Conservation (phyloP, 2,329 filamentous ascomycete species). For the Domatiomyces globalis region DNA sequence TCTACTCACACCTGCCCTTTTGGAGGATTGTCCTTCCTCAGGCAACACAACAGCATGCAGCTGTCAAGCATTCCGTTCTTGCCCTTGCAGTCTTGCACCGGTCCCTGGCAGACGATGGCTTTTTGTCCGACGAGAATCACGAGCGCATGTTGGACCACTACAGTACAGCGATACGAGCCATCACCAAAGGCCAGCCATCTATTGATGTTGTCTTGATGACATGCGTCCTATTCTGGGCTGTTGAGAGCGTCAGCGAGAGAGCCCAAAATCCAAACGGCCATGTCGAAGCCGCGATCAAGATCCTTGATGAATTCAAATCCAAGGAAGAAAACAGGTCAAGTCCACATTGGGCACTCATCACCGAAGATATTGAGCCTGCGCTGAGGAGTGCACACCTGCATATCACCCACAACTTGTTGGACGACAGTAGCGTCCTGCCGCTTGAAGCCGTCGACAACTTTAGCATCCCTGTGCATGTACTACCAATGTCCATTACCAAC, state of each 20-base stretch:
- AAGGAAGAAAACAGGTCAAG: conserved; percentile 2
- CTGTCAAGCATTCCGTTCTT: conserved; percentile 12
- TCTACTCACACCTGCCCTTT: conserved; percentile 9
- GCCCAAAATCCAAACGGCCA: conserved; percentile 5
- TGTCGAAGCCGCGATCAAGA: conserved; percentile 12
- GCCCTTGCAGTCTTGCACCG: conserved; percentile 9
- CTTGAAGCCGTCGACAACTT: conserved; percentile 2
- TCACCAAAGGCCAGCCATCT: conserved; percentile 6
- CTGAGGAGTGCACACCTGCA: conserved; percentile 4
- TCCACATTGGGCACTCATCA: conserved; percentile 7
- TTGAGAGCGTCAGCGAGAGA: conserved; percentile 9
- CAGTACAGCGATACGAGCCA: conserved; percentile 6
- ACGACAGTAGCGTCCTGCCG: conserved; percentile 3
- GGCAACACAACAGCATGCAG: conserved; percentile 10
- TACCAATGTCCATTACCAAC: conserved; percentile 1
- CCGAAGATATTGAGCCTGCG: conserved; percentile 8
- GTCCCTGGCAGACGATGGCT: conserved; percentile 4
- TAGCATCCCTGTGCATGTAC: conserved; percentile 5
- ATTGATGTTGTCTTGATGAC: conserved; percentile 9
- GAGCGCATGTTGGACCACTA: conserved; percentile 10
- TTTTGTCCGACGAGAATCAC: conserved; percentile 1
- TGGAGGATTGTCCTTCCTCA: conserved; percentile 12
- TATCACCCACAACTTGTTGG: conserved; percentile 2
- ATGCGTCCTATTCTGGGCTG: conserved; percentile 9
- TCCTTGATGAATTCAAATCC: conserved; percentile 11